Percentiles rank a stretch among this genome's conserved stretches.
These are phyloP conservation scores for Yamadazyma conglobata DNA, from an alignment of 1,139 yeast genomes.

Conservation along the genomic window DNA sequence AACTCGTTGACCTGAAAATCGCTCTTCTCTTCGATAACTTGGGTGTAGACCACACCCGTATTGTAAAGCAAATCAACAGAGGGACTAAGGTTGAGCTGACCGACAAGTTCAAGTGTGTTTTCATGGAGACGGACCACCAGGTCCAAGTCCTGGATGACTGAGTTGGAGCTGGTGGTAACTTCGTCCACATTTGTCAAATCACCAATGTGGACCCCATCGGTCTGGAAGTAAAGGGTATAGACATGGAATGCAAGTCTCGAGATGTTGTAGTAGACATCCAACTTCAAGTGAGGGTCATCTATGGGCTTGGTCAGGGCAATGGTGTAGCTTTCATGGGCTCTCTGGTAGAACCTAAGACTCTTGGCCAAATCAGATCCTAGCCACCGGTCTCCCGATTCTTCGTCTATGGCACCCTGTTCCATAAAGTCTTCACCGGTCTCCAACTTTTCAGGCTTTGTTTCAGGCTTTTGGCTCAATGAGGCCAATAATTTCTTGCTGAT, in stretches of 20 bases:
- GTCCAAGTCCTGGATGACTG: slow-evolving; percentile 38
- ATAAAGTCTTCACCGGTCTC: slow-evolving; percentile 42
- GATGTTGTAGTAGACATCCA: slow-evolving; percentile 47
- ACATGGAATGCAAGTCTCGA: slow-evolving; percentile 49
- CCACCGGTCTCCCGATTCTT: slow-evolving; percentile 61
- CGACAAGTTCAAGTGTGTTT: slow-evolving; percentile 23
- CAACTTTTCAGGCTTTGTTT: slow-evolving; percentile 1
- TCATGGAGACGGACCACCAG: slow-evolving; percentile 39
- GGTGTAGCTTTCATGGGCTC: slow-evolving; percentile 38
- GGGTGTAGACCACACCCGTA: slow-evolving; percentile 45
- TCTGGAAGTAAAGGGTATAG: slow-evolving; percentile 38
- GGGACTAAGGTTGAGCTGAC: slow-evolving; percentile 11
- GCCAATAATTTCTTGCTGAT: slow-evolving; percentile 17
- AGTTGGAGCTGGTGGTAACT: slow-evolving; percentile 21
- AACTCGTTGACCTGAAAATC: slow-evolving; percentile 14
- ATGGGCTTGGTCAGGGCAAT: slow-evolving; percentile 18
- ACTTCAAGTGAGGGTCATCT: slow-evolving; percentile 13
- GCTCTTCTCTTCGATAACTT: slow-evolving; percentile 38
- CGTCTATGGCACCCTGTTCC: slow-evolving; percentile 47
- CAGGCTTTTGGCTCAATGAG: slow-evolving; percentile 3
- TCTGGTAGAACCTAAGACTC: slow-evolving; percentile 50
- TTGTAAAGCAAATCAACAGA: slow-evolving; percentile 46
- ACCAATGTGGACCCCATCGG: slow-evolving; percentile 40
- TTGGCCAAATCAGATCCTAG: slow-evolving; percentile 51
- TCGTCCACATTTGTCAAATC: slow-evolving; percentile 41